A percentile compares a stretch with the other conserved stretches of the same genome.
Evolutionary conservation across 805 yeast species (phyloP).

Genomic region (Myxozyma geophila): DNA sequence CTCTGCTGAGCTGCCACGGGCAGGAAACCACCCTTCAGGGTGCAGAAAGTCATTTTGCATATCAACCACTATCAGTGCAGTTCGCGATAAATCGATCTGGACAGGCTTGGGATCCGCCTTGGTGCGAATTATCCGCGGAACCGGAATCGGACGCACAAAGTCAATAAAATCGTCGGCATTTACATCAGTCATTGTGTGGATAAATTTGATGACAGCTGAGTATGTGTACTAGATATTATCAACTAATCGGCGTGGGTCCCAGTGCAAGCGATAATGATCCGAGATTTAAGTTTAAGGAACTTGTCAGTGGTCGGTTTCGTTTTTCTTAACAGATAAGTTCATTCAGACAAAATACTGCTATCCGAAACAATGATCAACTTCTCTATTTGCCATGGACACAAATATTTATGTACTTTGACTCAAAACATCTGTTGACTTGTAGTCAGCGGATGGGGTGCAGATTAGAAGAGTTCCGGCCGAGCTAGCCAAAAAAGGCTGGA

Average conservation of each 20-base stretch:
- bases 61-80: conserved; percentile 34
- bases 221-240: too few relatives aligned
- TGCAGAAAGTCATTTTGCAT: conserved; percentile 36
- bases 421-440: neutral
- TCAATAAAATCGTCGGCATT: conserved; percentile 13
- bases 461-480: neutral
- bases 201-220: neutral
- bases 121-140: conserved; percentile 21
- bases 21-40: conserved; percentile 34
- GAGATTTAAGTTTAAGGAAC: too few relatives aligned
- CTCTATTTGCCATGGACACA: too few relatives aligned
- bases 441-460: neutral
- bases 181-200: neutral
- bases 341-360: too few relatives aligned
- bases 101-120: conserved; percentile 21
- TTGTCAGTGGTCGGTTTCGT: too few relatives aligned
- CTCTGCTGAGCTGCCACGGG: conserved; percentile 17
- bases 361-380: too few relatives aligned
- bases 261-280: too few relatives aligned
- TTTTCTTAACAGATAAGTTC: too few relatives aligned
- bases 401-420: neutral
- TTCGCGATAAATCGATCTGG: conserved; percentile 23
- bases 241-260: too few relatives aligned
- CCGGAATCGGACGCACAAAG: conserved; percentile 24
- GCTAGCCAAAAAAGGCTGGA: neutral